phyloP scores from a whole-genome alignment of 228 moss, liverwort and hornwort species.

The Sphagnum fallax region DNA sequence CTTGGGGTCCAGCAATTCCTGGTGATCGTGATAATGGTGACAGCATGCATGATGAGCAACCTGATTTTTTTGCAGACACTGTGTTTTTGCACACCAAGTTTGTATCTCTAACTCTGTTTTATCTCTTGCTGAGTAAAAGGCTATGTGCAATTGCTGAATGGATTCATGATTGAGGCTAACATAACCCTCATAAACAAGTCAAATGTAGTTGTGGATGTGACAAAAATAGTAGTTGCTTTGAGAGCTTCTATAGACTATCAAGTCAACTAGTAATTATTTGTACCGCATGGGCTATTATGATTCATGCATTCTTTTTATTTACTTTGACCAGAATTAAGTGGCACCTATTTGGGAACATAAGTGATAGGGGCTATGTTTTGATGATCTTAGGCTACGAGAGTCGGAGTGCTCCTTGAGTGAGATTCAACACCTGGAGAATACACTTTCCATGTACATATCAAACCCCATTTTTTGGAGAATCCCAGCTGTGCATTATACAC shows the following conservation, averaged over 20 bases:
- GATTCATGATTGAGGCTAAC: no score
- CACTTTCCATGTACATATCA: constrained; percentile 59
- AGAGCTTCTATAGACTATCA: no score
- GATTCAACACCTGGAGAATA: constrained; percentile 58
- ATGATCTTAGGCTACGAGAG: constrained; percentile 16
- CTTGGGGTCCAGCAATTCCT: constrained; percentile 13
- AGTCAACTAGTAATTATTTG: no score
- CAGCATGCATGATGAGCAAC: constrained; percentile 34
- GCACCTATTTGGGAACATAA: background rate
- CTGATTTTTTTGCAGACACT: constrained; percentile 79
- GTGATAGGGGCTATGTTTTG: background rate
- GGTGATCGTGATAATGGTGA: constrained; percentile 58
- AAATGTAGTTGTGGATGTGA: no score
- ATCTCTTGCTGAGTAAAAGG: no score
- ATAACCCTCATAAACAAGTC: no score
- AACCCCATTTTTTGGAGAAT: constrained; percentile 57
- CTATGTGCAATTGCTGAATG: no score
- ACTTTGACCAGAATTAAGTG: no score
- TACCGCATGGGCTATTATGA: no score
- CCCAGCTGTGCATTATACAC: constrained; percentile 44
- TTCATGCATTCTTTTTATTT: no score
- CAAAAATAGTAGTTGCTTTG: no score
- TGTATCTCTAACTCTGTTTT: constrained; percentile 4
- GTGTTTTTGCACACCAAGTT: constrained; percentile 91
- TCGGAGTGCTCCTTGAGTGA: constrained; percentile 62